These are phyloP conservation scores for Arthrobotrys iridis DNA, from an alignment of 2,329 filamentous ascomycete species.

Conservation along the genomic window DNA sequence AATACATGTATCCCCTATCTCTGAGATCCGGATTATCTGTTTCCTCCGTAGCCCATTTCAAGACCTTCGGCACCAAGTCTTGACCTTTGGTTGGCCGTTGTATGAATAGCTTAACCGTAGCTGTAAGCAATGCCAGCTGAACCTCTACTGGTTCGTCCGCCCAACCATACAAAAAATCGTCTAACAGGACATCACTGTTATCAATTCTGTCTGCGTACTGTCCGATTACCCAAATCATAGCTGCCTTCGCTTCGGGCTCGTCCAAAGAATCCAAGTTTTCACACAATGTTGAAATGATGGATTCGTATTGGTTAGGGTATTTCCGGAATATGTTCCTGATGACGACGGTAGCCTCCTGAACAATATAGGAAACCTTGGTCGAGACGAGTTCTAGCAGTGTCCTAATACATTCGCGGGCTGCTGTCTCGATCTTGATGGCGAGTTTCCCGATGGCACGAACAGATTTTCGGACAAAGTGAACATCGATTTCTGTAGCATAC, in stretches of 20 bases:
- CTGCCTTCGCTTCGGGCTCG: conserved; percentile 96
- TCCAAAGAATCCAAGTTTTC: conserved; percentile 96
- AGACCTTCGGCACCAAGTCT: conserved; percentile 87
- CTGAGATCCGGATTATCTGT: conserved; percentile 98
- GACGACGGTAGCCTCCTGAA: conserved; percentile 97
- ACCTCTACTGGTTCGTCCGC: conserved; percentile 95
- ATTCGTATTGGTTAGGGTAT: conserved; percentile 98
- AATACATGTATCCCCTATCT: conserved; percentile 99
- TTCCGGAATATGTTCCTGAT: conserved; percentile 99
- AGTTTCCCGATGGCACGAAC: conserved; percentile 97
- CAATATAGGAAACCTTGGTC: conserved; percentile 98
- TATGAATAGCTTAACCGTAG: conserved; percentile 97
- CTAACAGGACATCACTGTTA: conserved; percentile 90
- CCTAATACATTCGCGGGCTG: conserved; percentile 89
- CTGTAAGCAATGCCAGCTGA: conserved; percentile 90
- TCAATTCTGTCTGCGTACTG: conserved; percentile 98
- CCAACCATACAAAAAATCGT: conserved; percentile 95
- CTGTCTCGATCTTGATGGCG: conserved; percentile 97
- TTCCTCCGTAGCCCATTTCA: conserved; percentile 99
- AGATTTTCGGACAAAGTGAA: conserved; percentile 97
- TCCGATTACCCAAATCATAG: conserved; percentile 99
- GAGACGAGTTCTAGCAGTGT: conserved; percentile 90
- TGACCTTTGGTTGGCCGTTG: conserved; percentile 95
- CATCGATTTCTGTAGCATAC: conserved; percentile 96
- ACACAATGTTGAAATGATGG: conserved; percentile 93